Conservation (phyloP, 257 asterid species). For the Striga asiatica region DNA sequence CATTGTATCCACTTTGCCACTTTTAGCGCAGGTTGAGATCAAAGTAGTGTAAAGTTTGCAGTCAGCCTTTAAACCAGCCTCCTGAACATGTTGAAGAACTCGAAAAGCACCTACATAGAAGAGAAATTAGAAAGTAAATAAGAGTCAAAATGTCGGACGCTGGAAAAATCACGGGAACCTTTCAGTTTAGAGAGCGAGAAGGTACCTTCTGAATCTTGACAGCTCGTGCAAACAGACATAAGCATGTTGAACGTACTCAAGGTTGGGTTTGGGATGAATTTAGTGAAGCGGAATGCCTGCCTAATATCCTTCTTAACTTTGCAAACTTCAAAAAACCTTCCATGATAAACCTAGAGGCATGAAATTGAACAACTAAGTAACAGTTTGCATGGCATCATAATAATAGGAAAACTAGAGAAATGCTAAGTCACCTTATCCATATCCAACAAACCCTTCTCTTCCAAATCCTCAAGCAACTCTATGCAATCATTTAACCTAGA, state of each 20-base stretch:
- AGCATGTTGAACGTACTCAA: conserved; percentile 95
- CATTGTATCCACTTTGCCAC: conserved; percentile 96
- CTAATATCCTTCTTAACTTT: conserved; percentile 70
- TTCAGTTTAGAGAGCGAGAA: conserved; percentile 11
- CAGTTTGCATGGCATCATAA: conserved; percentile 9
- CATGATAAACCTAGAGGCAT: conserved; percentile 70
- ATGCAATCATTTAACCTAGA: conserved; percentile 75
- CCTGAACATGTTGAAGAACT: conserved; percentile 59
- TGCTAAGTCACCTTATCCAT: conserved; percentile 59
- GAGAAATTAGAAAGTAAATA: conserved; percentile 15
- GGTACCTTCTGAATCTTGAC: conserved; percentile 75
- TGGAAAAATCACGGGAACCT: conserved; percentile 1
- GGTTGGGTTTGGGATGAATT: conserved; percentile 76
- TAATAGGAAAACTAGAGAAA: conserved; percentile 12
- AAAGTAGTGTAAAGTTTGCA: conserved; percentile 95
- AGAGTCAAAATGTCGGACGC: conserved; percentile 3
- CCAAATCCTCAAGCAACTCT: conserved; percentile 79
- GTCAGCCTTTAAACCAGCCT: conserved; percentile 62
- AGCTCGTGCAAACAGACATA: conserved; percentile 85
- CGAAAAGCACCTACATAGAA: conserved; percentile 66
- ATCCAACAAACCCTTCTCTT: conserved; percentile 56
- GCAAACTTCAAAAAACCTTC: conserved; percentile 66
- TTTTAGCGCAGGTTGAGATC: conserved; percentile 90
- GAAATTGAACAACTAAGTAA: conserved; percentile 14
- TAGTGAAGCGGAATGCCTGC: conserved; percentile 73